These are phyloP conservation scores for Capsicum chinense DNA, from an alignment of 257 asterid species.

Conservation along the genomic window DNA sequence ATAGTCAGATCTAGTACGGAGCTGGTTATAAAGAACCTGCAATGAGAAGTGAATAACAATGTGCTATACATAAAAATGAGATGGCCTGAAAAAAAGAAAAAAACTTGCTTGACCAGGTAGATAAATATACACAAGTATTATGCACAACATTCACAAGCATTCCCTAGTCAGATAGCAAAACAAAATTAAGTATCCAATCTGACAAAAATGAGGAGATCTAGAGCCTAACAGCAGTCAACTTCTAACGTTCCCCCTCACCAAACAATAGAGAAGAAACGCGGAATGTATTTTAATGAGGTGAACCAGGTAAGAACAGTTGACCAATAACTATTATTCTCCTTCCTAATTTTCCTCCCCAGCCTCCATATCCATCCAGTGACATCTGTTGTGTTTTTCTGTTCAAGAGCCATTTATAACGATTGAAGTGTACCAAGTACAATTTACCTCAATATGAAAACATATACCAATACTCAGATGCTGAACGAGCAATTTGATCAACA, in stretches of 20 bases:
- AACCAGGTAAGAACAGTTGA: no score
- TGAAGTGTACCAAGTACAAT: no score
- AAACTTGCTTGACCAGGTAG: neutral
- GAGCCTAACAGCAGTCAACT: neutral
- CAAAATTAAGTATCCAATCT: neutral
- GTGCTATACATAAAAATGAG: neutral
- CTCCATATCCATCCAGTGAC: no score
- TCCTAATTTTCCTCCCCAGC: no score
- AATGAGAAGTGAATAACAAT: constrained; percentile 33
- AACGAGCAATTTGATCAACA: neutral
- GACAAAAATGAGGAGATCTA: neutral
- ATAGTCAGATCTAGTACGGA: constrained; percentile 92
- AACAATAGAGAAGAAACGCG: neutral
- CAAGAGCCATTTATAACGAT: no score
- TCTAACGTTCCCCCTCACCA: neutral
- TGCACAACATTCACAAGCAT: constrained; percentile 8
- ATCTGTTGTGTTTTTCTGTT: no score
- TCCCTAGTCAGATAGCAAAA: neutral
- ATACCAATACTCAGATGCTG: no score
- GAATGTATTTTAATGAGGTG: neutral
- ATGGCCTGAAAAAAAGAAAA: neutral
- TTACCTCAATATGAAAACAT: no score
- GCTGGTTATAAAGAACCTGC: constrained; percentile 96
- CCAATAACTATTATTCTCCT: no score
- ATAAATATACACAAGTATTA: neutral